Evolutionary conservation across 495 filamentous ascomycete genomes (phyloP).

Genomic region (Annulohypoxylon maeteangense): DNA sequence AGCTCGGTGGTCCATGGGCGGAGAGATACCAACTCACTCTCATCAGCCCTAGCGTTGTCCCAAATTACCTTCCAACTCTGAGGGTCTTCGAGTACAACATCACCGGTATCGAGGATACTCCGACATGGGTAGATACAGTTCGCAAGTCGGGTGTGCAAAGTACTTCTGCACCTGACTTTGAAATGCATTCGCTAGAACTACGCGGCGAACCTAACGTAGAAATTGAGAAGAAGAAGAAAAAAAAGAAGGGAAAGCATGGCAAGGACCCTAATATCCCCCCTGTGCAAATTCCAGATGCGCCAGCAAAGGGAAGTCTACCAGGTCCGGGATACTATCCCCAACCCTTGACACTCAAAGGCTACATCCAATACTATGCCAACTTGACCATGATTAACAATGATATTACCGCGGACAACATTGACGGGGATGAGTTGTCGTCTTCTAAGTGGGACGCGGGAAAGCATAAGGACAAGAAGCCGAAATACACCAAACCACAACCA

Average conservation of each 20-base stretch:
- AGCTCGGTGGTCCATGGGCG: conserved; percentile 79
- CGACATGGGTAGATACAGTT: conserved; percentile 56
- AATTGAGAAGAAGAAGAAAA: conserved; percentile 59
- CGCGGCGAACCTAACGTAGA: conserved; percentile 34
- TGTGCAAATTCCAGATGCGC: conserved; percentile 74
- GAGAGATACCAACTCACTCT: conserved; percentile 86
- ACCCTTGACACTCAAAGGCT: conserved; percentile 76
- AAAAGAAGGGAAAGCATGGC: conserved; percentile 62
- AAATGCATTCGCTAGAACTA: conserved; percentile 35
- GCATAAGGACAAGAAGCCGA: conserved; percentile 64
- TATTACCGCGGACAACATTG: conserved; percentile 44
- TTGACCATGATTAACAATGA: conserved; percentile 85
- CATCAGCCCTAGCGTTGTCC: conserved; percentile 86
- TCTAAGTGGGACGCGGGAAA: conserved; percentile 64
- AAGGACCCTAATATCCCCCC: conserved; percentile 68
- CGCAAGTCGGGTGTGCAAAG: conserved; percentile 9
- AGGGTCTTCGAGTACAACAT: conserved; percentile 94
- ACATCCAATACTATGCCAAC: conserved; percentile 94
- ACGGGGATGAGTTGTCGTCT: conserved; percentile 41
- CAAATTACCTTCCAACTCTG: conserved; percentile 90
- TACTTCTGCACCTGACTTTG: conserved; percentile 3
- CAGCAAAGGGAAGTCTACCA: conserved; percentile 76
- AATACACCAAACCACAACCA: conserved; percentile 61
- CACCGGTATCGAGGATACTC: conserved; percentile 72
- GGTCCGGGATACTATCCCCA: conserved; percentile 95